These are phyloP conservation scores for Chaetomiaceae sp. DNA, from an alignment of 2,329 filamentous ascomycete genomes.

Conservation along the genomic window DNA sequence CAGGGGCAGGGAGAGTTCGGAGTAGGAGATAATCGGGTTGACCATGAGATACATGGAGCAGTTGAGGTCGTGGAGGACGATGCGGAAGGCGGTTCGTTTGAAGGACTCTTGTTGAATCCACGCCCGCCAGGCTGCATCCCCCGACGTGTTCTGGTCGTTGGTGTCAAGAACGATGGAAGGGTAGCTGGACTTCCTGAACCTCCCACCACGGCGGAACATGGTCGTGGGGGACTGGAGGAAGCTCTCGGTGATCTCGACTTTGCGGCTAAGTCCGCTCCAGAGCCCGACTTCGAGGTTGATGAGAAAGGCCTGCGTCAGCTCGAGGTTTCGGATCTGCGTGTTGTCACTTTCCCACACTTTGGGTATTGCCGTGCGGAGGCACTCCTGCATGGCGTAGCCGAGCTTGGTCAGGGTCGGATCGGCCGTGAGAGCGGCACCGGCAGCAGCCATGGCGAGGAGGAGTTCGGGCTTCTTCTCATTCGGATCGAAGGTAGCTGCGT, in stretches of 20 bases:
- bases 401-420: not conserved
- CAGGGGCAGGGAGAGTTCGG: constrained; percentile 2
- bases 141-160: not conserved
- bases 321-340: not conserved
- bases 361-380: not conserved
- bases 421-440: constrained; percentile 4
- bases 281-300: constrained; percentile 1
- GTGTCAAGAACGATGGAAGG: not conserved
- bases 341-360: not conserved
- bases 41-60: constrained; percentile 1
- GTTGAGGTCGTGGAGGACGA: constrained; percentile 2
- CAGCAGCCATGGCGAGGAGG: not conserved
- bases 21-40: constrained; percentile 5
- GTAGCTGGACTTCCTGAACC: constrained; percentile 2
- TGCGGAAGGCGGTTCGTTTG: constrained; percentile 7
- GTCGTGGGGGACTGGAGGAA: constrained; percentile 3
- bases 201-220: constrained; percentile 4
- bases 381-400: constrained; percentile 5
- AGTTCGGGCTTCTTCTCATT: constrained; percentile 5
- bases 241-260: constrained; percentile 10
- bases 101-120: constrained; percentile 7
- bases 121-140: not conserved
- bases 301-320: constrained; percentile 3
- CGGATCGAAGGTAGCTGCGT: constrained; percentile 3
- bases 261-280: constrained; percentile 7